Conservation (phyloP, 1,284 basidiomycete genomes). For the Sanguinoderma infundibulare region DNA sequence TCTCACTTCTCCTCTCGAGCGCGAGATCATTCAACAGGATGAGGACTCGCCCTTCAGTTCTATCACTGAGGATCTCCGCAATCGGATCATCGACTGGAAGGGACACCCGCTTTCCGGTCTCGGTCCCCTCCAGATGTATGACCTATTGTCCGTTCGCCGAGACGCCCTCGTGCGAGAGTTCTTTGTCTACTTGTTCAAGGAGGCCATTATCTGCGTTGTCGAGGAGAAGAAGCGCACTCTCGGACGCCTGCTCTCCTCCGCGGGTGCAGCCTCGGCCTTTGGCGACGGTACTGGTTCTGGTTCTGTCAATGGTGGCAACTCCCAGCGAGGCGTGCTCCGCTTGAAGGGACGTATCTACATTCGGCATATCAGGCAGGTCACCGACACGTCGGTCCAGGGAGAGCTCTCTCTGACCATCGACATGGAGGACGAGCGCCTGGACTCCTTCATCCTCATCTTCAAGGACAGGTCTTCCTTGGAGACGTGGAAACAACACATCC, state of each 20-base stretch:
- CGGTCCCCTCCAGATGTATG: slow-evolving; percentile 89
- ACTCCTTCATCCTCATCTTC: slow-evolving; percentile 95
- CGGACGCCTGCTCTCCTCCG: slow-evolving; percentile 69
- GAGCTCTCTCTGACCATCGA: slow-evolving; percentile 92
- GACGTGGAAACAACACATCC: slow-evolving; percentile 84
- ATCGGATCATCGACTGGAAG: slow-evolving; percentile 93
- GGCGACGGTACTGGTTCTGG: slow-evolving; percentile 51
- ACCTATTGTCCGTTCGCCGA: slow-evolving; percentile 86
- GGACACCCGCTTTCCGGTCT: slow-evolving; percentile 87
- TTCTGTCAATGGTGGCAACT: slow-evolving; percentile 40
- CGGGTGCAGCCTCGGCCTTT: slow-evolving; percentile 39
- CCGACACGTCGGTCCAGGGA: slow-evolving; percentile 74
- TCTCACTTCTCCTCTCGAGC: slow-evolving; percentile 18
- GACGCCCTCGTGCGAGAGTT: slow-evolving; percentile 89
- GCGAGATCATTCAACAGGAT: slow-evolving; percentile 23
- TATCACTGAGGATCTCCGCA: slow-evolving; percentile 86
- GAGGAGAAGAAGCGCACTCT: slow-evolving; percentile 90
- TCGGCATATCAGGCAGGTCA: slow-evolving; percentile 87
- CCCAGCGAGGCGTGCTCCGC: slow-evolving; percentile 80
- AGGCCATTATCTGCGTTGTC: slow-evolving; percentile 95
- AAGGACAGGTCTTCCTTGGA: slow-evolving; percentile 88
- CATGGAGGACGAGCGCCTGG: slow-evolving; percentile 92
- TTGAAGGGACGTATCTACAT: slow-evolving; percentile 96
- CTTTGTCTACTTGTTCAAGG: slow-evolving; percentile 94
- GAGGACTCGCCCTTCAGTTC: slow-evolving; percentile 76